phyloP scores from a whole-genome alignment of 1,139 yeast genomes.

The Meyerozyma sp. region DNA sequence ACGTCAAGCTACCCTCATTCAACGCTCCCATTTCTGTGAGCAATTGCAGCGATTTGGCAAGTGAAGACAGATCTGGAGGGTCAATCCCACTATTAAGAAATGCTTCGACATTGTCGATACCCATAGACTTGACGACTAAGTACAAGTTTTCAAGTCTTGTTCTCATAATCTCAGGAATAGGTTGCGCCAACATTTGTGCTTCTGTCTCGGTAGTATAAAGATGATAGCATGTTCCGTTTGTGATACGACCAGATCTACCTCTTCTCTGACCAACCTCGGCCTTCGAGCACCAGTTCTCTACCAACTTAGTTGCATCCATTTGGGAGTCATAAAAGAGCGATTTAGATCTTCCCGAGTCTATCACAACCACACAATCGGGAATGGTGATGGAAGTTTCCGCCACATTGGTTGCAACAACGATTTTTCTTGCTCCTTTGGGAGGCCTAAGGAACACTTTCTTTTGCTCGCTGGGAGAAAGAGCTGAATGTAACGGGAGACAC shows the following conservation, averaged over 20 bases:
- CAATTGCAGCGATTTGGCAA: conserved; percentile 57
- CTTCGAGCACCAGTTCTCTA: conserved; percentile 82
- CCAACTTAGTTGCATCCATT: conserved; percentile 62
- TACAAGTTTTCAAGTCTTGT: conserved; percentile 80
- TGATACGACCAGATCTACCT: conserved; percentile 98
- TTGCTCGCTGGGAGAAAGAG: conserved; percentile 79
- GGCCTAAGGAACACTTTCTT: conserved; percentile 59
- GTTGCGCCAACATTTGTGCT: conserved; percentile 57
- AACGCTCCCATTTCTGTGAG: conserved; percentile 74
- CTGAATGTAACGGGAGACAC: conserved; percentile 84
- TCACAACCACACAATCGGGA: conserved; percentile 89
- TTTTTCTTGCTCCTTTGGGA: conserved; percentile 55
- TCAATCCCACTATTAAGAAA: conserved; percentile 77
- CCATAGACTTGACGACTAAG: conserved; percentile 84
- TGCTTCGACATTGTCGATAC: conserved; percentile 60
- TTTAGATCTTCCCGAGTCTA: conserved; percentile 85
- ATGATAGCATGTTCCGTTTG: conserved; percentile 76
- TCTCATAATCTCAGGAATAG: conserved; percentile 84
- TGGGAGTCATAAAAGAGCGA: conserved; percentile 64
- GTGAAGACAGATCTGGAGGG: conserved; percentile 61
- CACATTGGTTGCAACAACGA: conserved; percentile 86
- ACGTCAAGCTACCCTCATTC: conserved; percentile 52
- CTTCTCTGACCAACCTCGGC: conserved; percentile 92
- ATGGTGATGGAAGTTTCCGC: conserved; percentile 89
- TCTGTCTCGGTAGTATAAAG: conserved; percentile 65